phyloP scores from a whole-genome alignment of 305 asterid genomes.

The Galium porrigens region DNA sequence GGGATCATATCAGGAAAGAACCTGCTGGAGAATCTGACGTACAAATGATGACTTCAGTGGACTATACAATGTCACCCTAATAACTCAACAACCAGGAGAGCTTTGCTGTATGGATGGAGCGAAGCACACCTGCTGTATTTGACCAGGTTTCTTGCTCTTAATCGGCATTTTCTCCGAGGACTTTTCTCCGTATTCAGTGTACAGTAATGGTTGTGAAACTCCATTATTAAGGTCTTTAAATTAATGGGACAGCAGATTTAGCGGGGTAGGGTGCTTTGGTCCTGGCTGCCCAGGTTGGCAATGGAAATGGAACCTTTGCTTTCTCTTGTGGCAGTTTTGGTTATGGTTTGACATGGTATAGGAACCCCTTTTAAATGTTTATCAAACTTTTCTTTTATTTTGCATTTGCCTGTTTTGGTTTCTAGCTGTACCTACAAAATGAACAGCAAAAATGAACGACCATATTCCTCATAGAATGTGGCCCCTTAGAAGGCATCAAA shows the following conservation, averaged over 20 bases:
- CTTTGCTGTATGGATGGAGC: conserved; percentile 21
- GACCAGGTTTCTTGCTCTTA: conserved; percentile 46
- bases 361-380: conserved; percentile 2
- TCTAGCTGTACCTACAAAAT: neutral
- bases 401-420: neutral
- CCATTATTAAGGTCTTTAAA: conserved; percentile 1
- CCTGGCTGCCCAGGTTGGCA: conserved; percentile 72
- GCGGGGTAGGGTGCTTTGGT: conserved; percentile 25
- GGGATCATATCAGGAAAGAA: conserved; percentile 24
- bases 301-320: conserved; percentile 20
- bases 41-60: conserved; percentile 41
- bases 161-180: conserved; percentile 16
- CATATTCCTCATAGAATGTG: neutral
- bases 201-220: conserved; percentile 25
- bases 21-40: conserved; percentile 34
- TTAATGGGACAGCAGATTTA: conserved; percentile 20
- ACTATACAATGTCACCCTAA: conserved; percentile 50
- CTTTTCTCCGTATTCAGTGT: conserved; percentile 28
- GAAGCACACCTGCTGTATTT: conserved; percentile 37
- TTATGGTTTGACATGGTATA: conserved; percentile 9
- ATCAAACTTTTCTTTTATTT: neutral
- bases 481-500: too few relatives aligned
- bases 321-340: conserved; percentile 78
- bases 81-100: conserved; percentile 10
- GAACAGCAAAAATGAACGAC: neutral